Base-by-base conservation (phyloP, 805 yeast genomes). In the Diddensiella transvaalensis region DNA sequence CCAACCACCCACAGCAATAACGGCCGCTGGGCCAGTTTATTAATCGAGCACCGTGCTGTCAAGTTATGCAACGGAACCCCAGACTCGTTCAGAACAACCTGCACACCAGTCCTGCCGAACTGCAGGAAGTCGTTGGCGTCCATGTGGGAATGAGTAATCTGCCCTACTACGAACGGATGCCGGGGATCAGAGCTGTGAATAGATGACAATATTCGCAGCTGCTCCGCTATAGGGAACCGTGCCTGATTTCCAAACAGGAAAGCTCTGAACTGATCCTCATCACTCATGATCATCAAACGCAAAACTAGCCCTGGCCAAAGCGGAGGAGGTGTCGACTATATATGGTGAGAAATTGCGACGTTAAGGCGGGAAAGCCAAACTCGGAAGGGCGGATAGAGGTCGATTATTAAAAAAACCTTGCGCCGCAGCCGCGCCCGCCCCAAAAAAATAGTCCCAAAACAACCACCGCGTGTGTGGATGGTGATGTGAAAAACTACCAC, bases 31-130 rank as follows among this genome's bases (percentile, higher is more conserved):
- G 51, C 55, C n/a, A 51, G 18, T 30, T 41, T 46, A 30, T 51
- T 53, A 29, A 53, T 22, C 11, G 57, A 48, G 22, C 32, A 21
- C 17, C 59, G 42, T 2, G 47, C 51, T 5, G 55, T 56, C 30
- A 55, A 42, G 46, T 55, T 55, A 32, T 55, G 59, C 17, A 55
- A 44, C n/a, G 48, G 44, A 15, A 55, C 47, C 3, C 59, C 59
- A 10, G 55, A 44, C 32, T 48, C 42, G 19, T 32, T 37, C 6
- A 53, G 30, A 11, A 55, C 43, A 5, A 55, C 50, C 30, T 44
- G 37, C 2, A 53, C 51, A 1, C 55, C 57, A 2, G 29, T 36
- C 8, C 46, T 21, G 13, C 32, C 49, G 23, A 54, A 49, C 29
- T 41, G 41, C 15, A 46, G 33, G 47, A 54, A 53, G 23, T 55